A percentile compares a stretch with the other conserved stretches of the same genome.
These are phyloP conservation scores for Pyropia haitanensis DNA, from an alignment of 23 red algal species.

Conservation along the genomic window DNA sequence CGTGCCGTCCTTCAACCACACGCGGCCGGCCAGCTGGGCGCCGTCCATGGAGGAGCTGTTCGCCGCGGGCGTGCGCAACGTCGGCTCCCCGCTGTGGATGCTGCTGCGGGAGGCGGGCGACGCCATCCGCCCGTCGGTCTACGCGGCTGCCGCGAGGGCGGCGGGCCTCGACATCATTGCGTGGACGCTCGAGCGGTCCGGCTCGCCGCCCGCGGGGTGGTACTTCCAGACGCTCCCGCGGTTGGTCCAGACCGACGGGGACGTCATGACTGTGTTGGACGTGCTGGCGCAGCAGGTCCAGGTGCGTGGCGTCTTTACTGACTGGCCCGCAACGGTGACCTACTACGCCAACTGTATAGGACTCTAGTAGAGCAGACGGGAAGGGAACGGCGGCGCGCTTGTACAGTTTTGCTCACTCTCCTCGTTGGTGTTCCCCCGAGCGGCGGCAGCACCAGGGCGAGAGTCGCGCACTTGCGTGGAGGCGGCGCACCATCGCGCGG, in stretches of 20 bases:
- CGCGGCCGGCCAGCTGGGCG: not conserved
- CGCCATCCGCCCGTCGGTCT: conserved; percentile 1
- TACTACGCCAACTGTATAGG: conserved; percentile 24
- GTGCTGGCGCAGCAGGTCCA: conserved; percentile 11
- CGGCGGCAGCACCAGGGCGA: no score
- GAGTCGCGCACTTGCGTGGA: no score
- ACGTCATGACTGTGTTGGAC: conserved; percentile 5
- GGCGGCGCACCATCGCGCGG: no score
- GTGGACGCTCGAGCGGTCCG: conserved; percentile 35
- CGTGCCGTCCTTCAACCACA: conserved; percentile 1
- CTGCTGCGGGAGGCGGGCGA: conserved; percentile 8
- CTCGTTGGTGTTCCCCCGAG: no score
- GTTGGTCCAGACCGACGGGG: conserved; percentile 5
- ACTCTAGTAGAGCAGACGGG: not conserved
- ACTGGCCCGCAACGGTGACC: conserved; percentile 21
- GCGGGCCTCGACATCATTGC: conserved; percentile 22
- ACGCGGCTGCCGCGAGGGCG: conserved; percentile 9
- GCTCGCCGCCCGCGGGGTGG: not conserved
- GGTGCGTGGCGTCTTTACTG: conserved; percentile 13
- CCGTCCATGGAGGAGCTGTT: conserved; percentile 6
- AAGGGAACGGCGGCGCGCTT: no score
- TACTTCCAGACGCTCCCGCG: not conserved
- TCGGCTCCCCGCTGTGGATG: conserved; percentile 16
- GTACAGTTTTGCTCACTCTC: no score
- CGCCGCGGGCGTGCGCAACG: conserved; percentile 2